Percentiles rank a stretch among this genome's conserved stretches.
Conservation (phyloP, 2,329 filamentous ascomycete species). For the Clonostachys rosea region DNA sequence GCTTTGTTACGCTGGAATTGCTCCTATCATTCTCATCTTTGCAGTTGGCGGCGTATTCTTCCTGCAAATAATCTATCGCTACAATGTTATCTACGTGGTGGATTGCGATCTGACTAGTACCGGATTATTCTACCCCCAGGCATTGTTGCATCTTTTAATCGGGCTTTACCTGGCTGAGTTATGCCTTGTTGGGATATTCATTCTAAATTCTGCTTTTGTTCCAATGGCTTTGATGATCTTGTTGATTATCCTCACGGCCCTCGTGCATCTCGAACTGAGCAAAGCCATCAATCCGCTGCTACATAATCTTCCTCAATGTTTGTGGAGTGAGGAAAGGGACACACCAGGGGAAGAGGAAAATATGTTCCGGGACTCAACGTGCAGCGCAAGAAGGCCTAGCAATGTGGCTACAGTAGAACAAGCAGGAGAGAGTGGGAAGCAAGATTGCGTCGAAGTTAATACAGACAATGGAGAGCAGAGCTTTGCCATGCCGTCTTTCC, state of each 20-base stretch:
- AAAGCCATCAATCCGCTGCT: slow-evolving; percentile 69
- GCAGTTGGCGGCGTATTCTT: slow-evolving; percentile 72
- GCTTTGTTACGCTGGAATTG: not conserved
- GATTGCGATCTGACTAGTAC: slow-evolving; percentile 81
- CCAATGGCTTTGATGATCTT: slow-evolving; percentile 73
- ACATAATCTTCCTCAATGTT: slow-evolving; percentile 71
- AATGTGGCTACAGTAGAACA: not conserved
- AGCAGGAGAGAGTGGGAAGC: not conserved
- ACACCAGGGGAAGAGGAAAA: slow-evolving; percentile 37
- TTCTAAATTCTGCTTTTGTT: slow-evolving; percentile 59
- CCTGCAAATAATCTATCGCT: slow-evolving; percentile 87
- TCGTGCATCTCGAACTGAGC: slow-evolving; percentile 73
- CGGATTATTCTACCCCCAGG: slow-evolving; percentile 81
- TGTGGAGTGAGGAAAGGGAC: slow-evolving; percentile 48
- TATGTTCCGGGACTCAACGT: slow-evolving; percentile 23
- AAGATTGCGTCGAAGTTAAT: not conserved
- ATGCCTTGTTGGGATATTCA: slow-evolving; percentile 82
- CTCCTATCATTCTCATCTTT: slow-evolving; percentile 68
- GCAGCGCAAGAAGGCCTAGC: not conserved
- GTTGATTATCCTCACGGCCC: slow-evolving; percentile 67
- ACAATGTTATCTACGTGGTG: slow-evolving; percentile 85
- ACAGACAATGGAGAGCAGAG: not conserved
- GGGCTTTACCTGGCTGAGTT: slow-evolving; percentile 80
- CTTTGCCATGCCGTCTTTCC: not conserved
- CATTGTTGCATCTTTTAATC: slow-evolving; percentile 77